Evolutionary conservation across 805 yeast species (phyloP), one percentile per base, ranked within the genome.

Genomic region (Yamadazyma ubonensis): DNA sequence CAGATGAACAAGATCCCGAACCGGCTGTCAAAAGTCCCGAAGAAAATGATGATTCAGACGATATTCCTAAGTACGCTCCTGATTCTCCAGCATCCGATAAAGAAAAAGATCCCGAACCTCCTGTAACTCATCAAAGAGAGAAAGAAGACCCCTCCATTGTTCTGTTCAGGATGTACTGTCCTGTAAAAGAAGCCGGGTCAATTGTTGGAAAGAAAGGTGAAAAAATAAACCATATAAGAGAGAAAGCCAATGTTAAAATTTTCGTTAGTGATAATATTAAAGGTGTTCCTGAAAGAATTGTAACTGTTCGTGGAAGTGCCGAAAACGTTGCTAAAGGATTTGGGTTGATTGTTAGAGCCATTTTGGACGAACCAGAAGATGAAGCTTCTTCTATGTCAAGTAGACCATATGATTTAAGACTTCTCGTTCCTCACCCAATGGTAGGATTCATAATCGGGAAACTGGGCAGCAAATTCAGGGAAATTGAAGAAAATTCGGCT

Each of bases 161-260:
- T 3, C 79, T 78, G 49, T 68, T 86, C 58, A 70, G 95, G 46
- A 82, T 86, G 86, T 70, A 82, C 36, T 83, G 90, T 49, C 74
- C 78, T 3, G 85, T 83, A 11, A 82, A 78, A 49, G 90, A 86
- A 53, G 90, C 95, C 1, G 79, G 86, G 2, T 59, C 75, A 15
- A 70, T 86, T 33, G 91, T 86, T 11, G 95, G 95, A 0, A 82
- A 81, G 49, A 83, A 83, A 41, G 95, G 95, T n/a, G 87, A 81
- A 42, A 76, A 73, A 11, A 83, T 86, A 36, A 71, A 75, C 30
- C 81, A 72, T 44, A 74, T 86, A 39, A 78, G 86, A 49, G 80
- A 75, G 8, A 67, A 69, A 36, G 79, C 91, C 2, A 70, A 70
- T 39, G 83, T 86, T 6, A 70, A 83, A 47, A 72, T 86, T 31